These are phyloP conservation scores for Colletotrichum sp. DNA, from an alignment of 2,329 filamentous ascomycete species.

Conservation along the genomic window DNA sequence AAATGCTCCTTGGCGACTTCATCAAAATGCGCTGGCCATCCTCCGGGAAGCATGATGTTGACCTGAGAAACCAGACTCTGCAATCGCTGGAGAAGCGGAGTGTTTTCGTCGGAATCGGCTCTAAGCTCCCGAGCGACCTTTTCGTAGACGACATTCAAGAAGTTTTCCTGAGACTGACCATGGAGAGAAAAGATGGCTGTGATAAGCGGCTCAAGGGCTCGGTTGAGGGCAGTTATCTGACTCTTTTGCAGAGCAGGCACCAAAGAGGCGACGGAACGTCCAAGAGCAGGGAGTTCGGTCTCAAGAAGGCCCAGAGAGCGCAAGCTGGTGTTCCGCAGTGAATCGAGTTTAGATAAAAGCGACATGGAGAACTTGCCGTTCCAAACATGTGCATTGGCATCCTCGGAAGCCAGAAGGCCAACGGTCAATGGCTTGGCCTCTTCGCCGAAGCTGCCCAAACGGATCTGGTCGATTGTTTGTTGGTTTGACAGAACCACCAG, in stretches of 20 bases:
- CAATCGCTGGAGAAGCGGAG: not conserved
- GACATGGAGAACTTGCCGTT: constrained; percentile 45
- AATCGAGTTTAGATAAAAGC: constrained; percentile 60
- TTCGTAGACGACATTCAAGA: not conserved
- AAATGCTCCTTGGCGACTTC: constrained; percentile 47
- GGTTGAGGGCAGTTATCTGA: constrained; percentile 53
- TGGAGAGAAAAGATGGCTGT: constrained; percentile 45
- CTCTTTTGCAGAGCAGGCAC: constrained; percentile 54
- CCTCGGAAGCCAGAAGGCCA: constrained; percentile 12
- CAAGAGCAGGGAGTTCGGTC: constrained; percentile 66
- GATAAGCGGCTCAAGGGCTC: constrained; percentile 52
- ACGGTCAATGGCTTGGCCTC: constrained; percentile 13
- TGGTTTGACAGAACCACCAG: constrained; percentile 54
- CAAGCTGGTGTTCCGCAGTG: constrained; percentile 58
- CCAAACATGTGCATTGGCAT: constrained; percentile 32
- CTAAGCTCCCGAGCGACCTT: not conserved
- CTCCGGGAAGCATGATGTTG: constrained; percentile 42
- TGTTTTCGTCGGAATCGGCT: not conserved
- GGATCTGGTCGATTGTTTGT: constrained; percentile 48
- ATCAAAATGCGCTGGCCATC: constrained; percentile 37
- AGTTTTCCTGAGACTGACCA: constrained; percentile 26
- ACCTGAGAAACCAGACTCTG: not conserved
- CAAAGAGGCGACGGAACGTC: constrained; percentile 57
- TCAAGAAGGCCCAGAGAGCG: constrained; percentile 68
- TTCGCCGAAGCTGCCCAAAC: constrained; percentile 27